phyloP scores from a whole-genome alignment of 192 early-diverging fungal species.

The Chytriomyces sp. region DNA sequence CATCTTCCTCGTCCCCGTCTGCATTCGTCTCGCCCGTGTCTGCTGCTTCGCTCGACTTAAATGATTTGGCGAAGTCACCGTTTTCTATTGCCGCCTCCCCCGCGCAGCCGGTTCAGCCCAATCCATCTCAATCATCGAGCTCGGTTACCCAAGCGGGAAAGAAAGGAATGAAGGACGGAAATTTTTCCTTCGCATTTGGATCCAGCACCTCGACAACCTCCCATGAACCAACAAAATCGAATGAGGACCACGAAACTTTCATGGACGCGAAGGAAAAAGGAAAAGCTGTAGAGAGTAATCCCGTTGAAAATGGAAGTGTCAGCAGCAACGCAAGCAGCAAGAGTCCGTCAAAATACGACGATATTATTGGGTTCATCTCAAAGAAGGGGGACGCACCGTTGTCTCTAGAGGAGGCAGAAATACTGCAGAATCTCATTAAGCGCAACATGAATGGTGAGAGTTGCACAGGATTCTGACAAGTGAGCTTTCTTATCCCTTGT shows the following conservation, averaged over 20 bases:
- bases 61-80: background rate
- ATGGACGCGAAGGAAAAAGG: background rate
- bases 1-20: background rate
- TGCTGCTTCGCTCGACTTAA: background rate
- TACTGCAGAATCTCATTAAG: slow-evolving; percentile 4
- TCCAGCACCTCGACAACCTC: background rate
- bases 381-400: slow-evolving; percentile 8
- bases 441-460: slow-evolving; percentile 9
- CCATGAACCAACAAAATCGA: background rate
- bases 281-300: background rate
- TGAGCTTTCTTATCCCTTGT: background rate
- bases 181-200: background rate
- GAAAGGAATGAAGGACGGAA: background rate
- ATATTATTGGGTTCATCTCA: slow-evolving; percentile 16
- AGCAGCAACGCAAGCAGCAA: too few species aligned
- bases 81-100: background rate
- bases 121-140: too few species aligned
- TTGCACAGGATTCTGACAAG: background rate
- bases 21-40: too few species aligned
- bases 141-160: too few species aligned
- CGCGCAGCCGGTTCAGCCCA: too few species aligned
- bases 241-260: background rate
- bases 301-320: background rate
- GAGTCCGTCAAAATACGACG: slow-evolving; percentile 22
- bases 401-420: background rate